A percentile compares a stretch with the other conserved stretches of the same genome.
Conservation (phyloP, 495 filamentous ascomycete genomes). For the Penicillium subrubescens region DNA sequence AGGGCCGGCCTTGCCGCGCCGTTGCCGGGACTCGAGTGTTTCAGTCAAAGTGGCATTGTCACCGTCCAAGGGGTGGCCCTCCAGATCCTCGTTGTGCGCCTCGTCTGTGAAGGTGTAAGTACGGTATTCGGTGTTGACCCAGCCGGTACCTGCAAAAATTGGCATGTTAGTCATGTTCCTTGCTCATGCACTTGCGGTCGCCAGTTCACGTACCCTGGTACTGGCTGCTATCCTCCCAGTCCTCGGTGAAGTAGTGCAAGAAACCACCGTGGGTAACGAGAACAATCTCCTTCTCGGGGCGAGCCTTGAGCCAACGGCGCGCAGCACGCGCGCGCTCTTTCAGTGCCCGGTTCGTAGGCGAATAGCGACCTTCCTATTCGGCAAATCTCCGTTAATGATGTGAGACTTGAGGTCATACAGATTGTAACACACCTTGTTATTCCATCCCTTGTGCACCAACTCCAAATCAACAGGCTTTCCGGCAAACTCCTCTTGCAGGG, state of each 20-base stretch:
- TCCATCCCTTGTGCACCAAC: slow-evolving; percentile 66
- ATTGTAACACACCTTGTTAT: slow-evolving; percentile 56
- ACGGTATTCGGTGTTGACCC: slow-evolving; percentile 82
- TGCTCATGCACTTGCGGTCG: neutral
- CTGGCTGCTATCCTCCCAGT: slow-evolving; percentile 67
- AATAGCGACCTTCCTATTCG: slow-evolving; percentile 52
- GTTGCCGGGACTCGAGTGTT: slow-evolving; percentile 60
- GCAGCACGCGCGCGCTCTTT: slow-evolving; percentile 63
- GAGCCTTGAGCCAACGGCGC: slow-evolving; percentile 66
- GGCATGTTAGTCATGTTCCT: neutral
- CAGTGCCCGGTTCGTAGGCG: slow-evolving; percentile 58
- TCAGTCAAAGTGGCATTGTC: slow-evolving; percentile 65
- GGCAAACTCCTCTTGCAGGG: slow-evolving; percentile 65
- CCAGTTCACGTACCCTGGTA: slow-evolving; percentile 50
- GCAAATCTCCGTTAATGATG: neutral
- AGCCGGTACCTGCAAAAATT: slow-evolving; percentile 66
- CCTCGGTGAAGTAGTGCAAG: slow-evolving; percentile 78
- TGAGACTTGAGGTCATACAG: neutral
- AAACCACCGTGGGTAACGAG: slow-evolving; percentile 76
- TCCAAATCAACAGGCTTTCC: slow-evolving; percentile 63
- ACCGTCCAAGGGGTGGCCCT: slow-evolving; percentile 42
- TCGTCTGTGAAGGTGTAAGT: slow-evolving; percentile 67
- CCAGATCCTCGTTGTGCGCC: slow-evolving; percentile 39
- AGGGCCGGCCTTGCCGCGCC: slow-evolving; percentile 52
- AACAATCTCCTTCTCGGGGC: slow-evolving; percentile 61